Base-by-base conservation (phyloP, 345 rosid genomes). In the Turritis glabra region DNA sequence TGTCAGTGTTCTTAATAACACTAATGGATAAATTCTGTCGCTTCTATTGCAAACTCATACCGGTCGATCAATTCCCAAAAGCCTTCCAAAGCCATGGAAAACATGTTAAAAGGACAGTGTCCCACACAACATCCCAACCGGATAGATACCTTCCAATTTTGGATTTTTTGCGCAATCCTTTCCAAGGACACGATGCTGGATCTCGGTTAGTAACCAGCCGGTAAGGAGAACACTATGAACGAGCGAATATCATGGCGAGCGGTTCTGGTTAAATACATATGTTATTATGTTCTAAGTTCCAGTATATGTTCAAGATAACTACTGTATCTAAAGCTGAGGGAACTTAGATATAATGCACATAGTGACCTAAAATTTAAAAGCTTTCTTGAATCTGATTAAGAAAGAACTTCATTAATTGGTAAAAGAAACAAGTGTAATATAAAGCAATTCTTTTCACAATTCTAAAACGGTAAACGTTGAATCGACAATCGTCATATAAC, bases 351-450 rank as follows among this genome's bases (percentile, higher is more conserved):
- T 9, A 43, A 27, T 51, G 53, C 38, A 25, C 27, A 50, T 21
- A 11, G 40, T 7, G 62, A 18, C 3, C 50, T 11, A 2, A 15
- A 51, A 21, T 11, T 13, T 22, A 23, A 52, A 60, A 68, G 64
- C 69, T 52, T 52, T 61, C 14, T 60, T 52, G 59, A 70, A 47
- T 55, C 37, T 2, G 61, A 63, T 47, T 15, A 22, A 54, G 51
- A 70, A 56, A 40, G 37, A 65, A 56, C 15, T 77, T 64, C 67
- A 64, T 54, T 29, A 70, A 77, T 13, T 55, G 76, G 72, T 46
- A 32, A 26, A 57, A 29, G 22, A 71, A 56, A 64, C 67, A 71
- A 46, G 11, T 56, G 76, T 56, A 40, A 38, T 2, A n/a, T 9
- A 57, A 41, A 50, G 35, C 50, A 77, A 51, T 8, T 48, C 69